Base-by-base conservation (phyloP, 192 early-diverging fungal species). In the Globomyces pollinis-pini region DNA sequence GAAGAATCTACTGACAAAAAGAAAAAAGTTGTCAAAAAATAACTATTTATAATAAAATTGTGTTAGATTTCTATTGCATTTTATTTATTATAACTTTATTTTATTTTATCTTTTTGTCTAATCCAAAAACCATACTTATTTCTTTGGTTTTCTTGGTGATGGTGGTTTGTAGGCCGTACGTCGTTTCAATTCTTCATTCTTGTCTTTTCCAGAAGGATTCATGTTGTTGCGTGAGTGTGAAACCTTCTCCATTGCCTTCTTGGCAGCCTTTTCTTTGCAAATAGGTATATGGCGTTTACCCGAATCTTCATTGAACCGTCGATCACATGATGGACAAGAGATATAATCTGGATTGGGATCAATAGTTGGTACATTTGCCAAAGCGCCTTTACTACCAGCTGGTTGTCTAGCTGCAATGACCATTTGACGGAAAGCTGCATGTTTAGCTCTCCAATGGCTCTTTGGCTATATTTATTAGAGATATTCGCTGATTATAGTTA, bases 211-310 rank as follows among this genome's bases (percentile, higher is more conserved):
- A 0, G 28, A 50, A 3, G 18, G 5, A 16, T 18, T 18, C 11
- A 16, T 18, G 16, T 13, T 47, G 29, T 44, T 34, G 2, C 21
- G 18, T 0, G 16, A 34, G 1, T 15, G 20, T 1, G 50, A 38
- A n/a, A 61, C 52, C 13, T 56, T 50, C 51, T 66, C 58, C 13
- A 59, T 45, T 31, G 66, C 66, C 41, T 73, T 61, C 60, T 79
- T 74, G 1, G 68, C 26, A 2, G 26, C 29, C n/a, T 28, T 55
- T 55, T 66, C 67, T 15, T 63, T 63, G 61, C 78, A 80, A 42
- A 73, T 58, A 1, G 78, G 78, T 33, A 80, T 75, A 60, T 80
- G 78, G 32, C 78, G 26, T 36, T 67, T 69, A 0, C 67, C 78
- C 8, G 78, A 64, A 42, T 64, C 67, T 32, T 68, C 62, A 49